Evolutionary conservation across 257 asterid species (phyloP), one percentile per base, ranked within the genome.

Genomic region (Solanum sejunctum): DNA sequence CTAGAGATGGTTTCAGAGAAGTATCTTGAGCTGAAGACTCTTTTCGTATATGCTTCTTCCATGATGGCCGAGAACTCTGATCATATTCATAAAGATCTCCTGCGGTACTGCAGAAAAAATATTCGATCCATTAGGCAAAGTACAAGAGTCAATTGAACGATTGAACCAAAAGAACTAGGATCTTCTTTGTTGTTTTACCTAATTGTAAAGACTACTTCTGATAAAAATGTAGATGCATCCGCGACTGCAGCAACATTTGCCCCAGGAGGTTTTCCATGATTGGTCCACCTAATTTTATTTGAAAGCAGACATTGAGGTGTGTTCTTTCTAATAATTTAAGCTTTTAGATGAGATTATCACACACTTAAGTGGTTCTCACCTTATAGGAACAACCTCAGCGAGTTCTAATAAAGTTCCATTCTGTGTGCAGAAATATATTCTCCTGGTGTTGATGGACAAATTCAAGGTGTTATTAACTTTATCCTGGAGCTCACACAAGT

Each of bases 31-130:
- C 83, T 8, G 92, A 87, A 77, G 90, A 94, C 73, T 89, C 89
- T 79, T 64, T 83, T 47, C 72, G 90, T 88, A 94, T 89, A 55
- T 95, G 99, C 89, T 94, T 95, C 92, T 93, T 95, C 99, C 99
- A 95, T 60, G 96, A 90, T 47, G 98, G 98, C 87, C 89, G 94
- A 32, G 99, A 85, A 1, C 86, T 78, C 57, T 54, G 87, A 84
- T 94, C 98, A 66, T 92, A 91, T 92, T 93, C 99, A 84, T 93
- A 95, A 81, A 95, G 98, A 92, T 94, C 95, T 70, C 99, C 98
- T 87, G 93, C 91, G 86, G 85, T 86, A 90, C 98, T 95, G 90
- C 78, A 75, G 72, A 71, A 81, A 85, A 39, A 82, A 32, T 2
- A 20, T 84, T 70, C 84, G 39, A 86, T 85, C 87, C 67, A 85